Base-by-base conservation (phyloP, 371 early-diverging fungal genomes). In the Mortierella polycephala region DNA sequence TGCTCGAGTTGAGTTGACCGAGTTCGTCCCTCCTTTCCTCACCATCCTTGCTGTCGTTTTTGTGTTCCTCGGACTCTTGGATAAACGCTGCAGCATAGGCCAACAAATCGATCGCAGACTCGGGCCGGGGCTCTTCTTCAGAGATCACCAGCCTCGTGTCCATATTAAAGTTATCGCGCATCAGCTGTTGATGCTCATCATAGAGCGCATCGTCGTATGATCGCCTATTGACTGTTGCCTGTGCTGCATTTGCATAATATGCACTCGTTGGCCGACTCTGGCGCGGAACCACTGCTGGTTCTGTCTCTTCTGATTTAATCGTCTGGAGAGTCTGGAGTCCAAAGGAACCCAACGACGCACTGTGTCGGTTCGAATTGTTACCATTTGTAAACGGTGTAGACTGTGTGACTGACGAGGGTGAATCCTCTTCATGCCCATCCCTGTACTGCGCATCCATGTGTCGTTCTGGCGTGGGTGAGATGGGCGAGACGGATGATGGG, bases 111-210 rank as follows among this genome's bases (percentile, higher is more conserved):
- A 77, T 77, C 14, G 73, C 79, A 46, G 79, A 77, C 41, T 65
- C 79, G 13, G 72, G 65, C 49, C 76, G 51, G 23, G 79, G 65
- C 47, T 77, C 79, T 11, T 77, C 79, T 40, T 77, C 79, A 5
- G 73, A 57, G 30, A 77, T 77, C 20, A 77, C 79, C 13, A 77
- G 64, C 12, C 73, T 53, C 30, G 67, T 69, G 13, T 77, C 79
- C 79, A 77, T 77, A 50, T 77, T 71, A 55, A 77, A 72, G 57
- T 62, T 72, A 37, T 77, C 79, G 41, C 69, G 72, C 69, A 77
- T 72, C 58, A 77, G 57, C 50, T 68, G 71, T 23, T 75, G 76
- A 41, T 76, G 68, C 21, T 77, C 79, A 7, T 77, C 79, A 13
- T 69, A 72, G 41, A 69, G 61, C n/a, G 72, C 60, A n/a, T 72